A percentile compares a stretch with the other conserved stretches of the same genome.
phyloP scores from a whole-genome alignment of 1,284 basidiomycete species.

The Leccinum fallax region DNA sequence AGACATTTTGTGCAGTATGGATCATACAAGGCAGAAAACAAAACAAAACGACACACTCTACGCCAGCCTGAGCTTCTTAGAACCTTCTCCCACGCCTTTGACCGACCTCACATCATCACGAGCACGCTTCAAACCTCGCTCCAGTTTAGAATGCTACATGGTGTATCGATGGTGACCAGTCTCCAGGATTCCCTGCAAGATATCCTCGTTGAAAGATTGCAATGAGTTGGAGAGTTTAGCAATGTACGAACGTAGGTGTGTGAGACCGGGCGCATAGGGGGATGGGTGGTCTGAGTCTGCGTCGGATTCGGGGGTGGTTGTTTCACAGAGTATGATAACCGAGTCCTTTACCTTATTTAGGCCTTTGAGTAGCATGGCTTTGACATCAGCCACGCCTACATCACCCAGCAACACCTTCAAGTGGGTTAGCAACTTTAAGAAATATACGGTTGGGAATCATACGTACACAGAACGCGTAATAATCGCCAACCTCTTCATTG shows the following conservation, averaged over 20 bases:
- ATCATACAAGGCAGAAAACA: not conserved
- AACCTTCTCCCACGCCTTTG: not conserved
- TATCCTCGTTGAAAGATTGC: not conserved
- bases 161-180: not conserved
- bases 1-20: too few species aligned
- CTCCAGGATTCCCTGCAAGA: not conserved
- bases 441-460: not conserved
- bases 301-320: not conserved
- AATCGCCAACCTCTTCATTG: not conserved
- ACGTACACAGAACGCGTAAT: not conserved
- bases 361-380: not conserved
- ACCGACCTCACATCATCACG: not conserved
- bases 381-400: not conserved
- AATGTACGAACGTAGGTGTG: not conserved
- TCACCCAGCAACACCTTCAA: not conserved
- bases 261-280: not conserved
- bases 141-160: not conserved
- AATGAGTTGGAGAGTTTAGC: not conserved
- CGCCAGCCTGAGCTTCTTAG: not conserved
- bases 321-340: not conserved
- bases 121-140: not conserved
- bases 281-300: too few species aligned
- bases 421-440: not conserved
- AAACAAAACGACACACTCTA: not conserved
- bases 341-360: not conserved